These are phyloP conservation scores for Ciborinia camelliae DNA, from an alignment of 2,329 filamentous ascomycete species.

Conservation along the genomic window DNA sequence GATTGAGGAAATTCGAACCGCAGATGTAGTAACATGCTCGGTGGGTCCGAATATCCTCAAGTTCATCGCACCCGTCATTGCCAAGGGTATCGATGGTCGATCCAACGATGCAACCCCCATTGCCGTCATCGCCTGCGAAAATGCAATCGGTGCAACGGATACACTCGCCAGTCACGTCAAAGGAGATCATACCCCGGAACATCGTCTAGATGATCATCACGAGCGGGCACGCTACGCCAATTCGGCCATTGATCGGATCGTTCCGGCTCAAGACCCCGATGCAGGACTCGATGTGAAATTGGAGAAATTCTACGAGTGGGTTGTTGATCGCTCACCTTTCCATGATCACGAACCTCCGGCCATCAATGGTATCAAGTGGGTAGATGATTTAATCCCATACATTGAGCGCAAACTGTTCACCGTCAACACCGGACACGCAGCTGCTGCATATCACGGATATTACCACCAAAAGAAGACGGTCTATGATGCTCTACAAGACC, in stretches of 20 bases:
- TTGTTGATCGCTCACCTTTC: conserved; percentile 86
- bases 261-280: conserved; percentile 79
- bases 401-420: conserved; percentile 99
- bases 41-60: conserved; percentile 95
- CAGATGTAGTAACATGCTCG: conserved; percentile 92
- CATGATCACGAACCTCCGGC: conserved; percentile 64
- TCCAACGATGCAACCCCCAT: conserved; percentile 63
- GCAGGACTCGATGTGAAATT: conserved; percentile 88
- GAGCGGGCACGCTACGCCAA: conserved; percentile 87
- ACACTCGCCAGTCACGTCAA: conserved; percentile 80
- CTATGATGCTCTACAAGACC: conserved; percentile 81
- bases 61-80: conserved; percentile 93
- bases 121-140: conserved; percentile 95
- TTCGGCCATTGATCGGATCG: conserved; percentile 97
- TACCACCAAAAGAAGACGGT: conserved; percentile 81
- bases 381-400: conserved; percentile 85
- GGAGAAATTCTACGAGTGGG: conserved; percentile 99
- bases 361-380: conserved; percentile 89
- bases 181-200: conserved; percentile 65
- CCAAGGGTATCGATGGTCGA: conserved; percentile 84
- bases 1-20: conserved; percentile 78
- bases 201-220: conserved; percentile 65
- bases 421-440: conserved; percentile 97
- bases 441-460: conserved; percentile 93
- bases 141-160: conserved; percentile 92